Conservation (phyloP, 2,329 filamentous ascomycete species). For the Cryoendolithus antarcticus region DNA sequence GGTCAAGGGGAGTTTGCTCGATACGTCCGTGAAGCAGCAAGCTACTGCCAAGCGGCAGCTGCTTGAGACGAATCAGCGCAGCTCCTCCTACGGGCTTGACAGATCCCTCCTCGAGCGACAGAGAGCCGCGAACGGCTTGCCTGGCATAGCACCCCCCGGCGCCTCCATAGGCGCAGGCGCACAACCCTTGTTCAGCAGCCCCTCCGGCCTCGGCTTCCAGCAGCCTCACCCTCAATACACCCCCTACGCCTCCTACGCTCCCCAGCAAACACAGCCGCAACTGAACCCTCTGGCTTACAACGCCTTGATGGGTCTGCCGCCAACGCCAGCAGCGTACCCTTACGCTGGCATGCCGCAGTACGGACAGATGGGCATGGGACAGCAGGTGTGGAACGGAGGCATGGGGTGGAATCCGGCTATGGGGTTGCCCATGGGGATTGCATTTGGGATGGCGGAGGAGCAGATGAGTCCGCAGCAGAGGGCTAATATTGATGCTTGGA, state of each 20-base stretch:
- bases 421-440: constrained; percentile 11
- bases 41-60: constrained; percentile 25
- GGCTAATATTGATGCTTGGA: constrained; percentile 49
- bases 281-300: constrained; percentile 1
- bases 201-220: constrained; percentile 14
- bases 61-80: constrained; percentile 22
- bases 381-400: background rate
- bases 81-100: constrained; percentile 12
- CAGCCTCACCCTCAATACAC: constrained; percentile 5
- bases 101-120: constrained; percentile 1
- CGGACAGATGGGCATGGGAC: constrained; percentile 7
- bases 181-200: too few relatives aligned
- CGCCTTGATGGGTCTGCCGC: background rate
- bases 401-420: constrained; percentile 7
- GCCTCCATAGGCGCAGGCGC: too few relatives aligned
- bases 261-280: constrained; percentile 3
- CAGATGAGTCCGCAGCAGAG: constrained; percentile 39
- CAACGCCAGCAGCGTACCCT: background rate
- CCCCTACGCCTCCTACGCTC: constrained; percentile 1
- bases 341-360: constrained; percentile 4
- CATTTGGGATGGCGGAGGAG: constrained; percentile 13
- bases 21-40: constrained; percentile 18
- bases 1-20: constrained; percentile 28
- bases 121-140: constrained; percentile 10
- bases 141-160: too few relatives aligned